phyloP scores from a whole-genome alignment of 495 filamentous ascomycete species.

The Tuber brumale region DNA sequence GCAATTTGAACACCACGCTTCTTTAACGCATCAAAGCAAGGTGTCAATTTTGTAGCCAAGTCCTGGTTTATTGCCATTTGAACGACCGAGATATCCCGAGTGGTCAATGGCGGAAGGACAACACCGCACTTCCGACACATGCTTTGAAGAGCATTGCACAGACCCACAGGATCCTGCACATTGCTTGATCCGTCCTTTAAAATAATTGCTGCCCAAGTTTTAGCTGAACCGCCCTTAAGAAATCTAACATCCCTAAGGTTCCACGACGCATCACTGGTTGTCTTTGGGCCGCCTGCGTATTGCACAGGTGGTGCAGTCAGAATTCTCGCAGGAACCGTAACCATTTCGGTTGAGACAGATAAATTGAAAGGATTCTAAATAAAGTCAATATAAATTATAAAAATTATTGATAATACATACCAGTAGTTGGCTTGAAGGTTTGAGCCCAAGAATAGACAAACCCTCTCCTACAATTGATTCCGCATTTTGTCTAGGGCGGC shows the following conservation, averaged over 20 bases:
- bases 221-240: conserved; percentile 15
- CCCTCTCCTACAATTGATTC: conserved; percentile 35
- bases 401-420: conserved; percentile 47
- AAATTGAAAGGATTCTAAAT: conserved; percentile 35
- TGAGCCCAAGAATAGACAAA: conserved; percentile 49
- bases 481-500: conserved; percentile 32
- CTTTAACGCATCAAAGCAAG: conserved; percentile 45
- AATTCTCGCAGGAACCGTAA: conserved; percentile 36
- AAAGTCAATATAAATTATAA: conserved; percentile 51
- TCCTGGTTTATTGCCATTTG: not conserved
- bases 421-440: conserved; percentile 52
- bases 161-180: not conserved
- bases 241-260: conserved; percentile 34
- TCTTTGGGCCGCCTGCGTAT: conserved; percentile 16
- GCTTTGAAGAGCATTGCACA: conserved; percentile 11
- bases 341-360: conserved; percentile 35
- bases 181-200: conserved; percentile 34
- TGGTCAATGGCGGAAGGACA: not conserved
- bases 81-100: not conserved
- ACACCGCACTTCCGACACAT: not conserved
- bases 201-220: conserved; percentile 34
- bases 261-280: conserved; percentile 27
- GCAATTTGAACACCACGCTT: conserved; percentile 64
- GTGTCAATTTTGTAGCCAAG: not conserved
- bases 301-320: conserved; percentile 27